Base-by-base conservation (phyloP, 2,329 filamentous ascomycete genomes). In the Cadophora gregata region DNA sequence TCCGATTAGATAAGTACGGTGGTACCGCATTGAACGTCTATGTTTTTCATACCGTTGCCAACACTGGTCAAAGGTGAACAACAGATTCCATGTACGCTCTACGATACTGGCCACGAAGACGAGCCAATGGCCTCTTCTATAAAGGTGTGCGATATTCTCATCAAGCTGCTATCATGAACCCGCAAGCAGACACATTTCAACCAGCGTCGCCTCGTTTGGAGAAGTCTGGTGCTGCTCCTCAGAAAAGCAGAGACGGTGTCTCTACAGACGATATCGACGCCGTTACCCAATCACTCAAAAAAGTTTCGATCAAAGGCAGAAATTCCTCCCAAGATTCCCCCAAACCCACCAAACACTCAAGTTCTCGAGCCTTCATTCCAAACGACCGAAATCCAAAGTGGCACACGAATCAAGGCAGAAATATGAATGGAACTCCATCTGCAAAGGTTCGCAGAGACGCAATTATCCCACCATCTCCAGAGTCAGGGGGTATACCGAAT, bases 401-500 rank as follows among this genome's bases (percentile, higher is more conserved):
- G 48, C 24, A 10, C 1, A 51, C 24, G 10, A 58, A 36, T 16
- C 31, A 25, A 36, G 53, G 53, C n/a, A 58, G n/a, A 51, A 62
- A 50, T 5, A 38, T 25, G 21, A 38, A 62, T 24, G 7, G 42
- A 27, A 53, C 25, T 21, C 14, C 16, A n/a, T 21, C 8, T 10
- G 16, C 8, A 33, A 50, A 14, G 59, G 24, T 24, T 45, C 42
- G 8, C 8, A 50, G 62, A 69, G 66, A 71, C 36, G 48, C 33
- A 36, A 73, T 71, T 31, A 47, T 67, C 4, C 14, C 38, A 24
- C 74, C 74, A 14, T 75, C 73, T 38, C 24, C 31, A 21, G 69
- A 56, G 19, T 77, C 75, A 21, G 74, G 74, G 48, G 74, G 75
- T 14, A 66, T 89, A 27, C 92, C 93, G 0, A 75, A 84, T 0